Percentiles rank a stretch among this genome's conserved stretches.
These are phyloP conservation scores for Corchorus olitorius DNA, from an alignment of 345 rosid genomes.

Conservation along the genomic window DNA sequence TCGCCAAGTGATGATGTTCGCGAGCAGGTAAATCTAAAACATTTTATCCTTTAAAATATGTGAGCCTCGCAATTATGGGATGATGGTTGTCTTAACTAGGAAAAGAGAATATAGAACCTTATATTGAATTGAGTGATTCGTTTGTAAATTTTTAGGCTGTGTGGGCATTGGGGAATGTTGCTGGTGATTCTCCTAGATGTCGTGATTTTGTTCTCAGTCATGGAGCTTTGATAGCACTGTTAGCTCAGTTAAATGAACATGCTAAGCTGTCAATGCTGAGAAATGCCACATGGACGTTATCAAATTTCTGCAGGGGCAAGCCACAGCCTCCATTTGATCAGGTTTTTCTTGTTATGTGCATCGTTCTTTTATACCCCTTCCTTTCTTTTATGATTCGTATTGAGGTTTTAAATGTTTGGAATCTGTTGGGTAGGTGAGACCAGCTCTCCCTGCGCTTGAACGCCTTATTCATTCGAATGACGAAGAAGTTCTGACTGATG, in stretches of 20 bases:
- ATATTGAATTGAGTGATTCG: not conserved
- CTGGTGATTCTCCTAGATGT: slow-evolving; percentile 92
- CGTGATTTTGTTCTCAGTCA: slow-evolving; percentile 82
- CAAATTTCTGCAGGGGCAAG: slow-evolving; percentile 94
- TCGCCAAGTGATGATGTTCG: slow-evolving; percentile 91
- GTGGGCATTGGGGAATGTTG: slow-evolving; percentile 94
- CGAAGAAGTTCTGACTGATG: slow-evolving; percentile 96
- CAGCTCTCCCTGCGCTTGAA: slow-evolving; percentile 90
- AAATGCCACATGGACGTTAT: slow-evolving; percentile 97
- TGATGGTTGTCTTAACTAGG: not conserved
- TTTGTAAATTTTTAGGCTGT: slow-evolving; percentile 56
- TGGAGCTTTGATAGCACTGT: slow-evolving; percentile 74
- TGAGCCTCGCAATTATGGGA: not conserved
- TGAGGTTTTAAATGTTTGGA: slow-evolving; percentile 43
- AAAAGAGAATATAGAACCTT: not conserved
- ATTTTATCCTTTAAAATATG: not conserved
- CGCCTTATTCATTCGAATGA: slow-evolving; percentile 84
- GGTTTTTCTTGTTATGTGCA: slow-evolving; percentile 35
- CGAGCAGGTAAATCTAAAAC: slow-evolving; percentile 64
- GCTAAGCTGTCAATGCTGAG: slow-evolving; percentile 95
- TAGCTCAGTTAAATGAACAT: slow-evolving; percentile 73
- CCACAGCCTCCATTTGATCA: slow-evolving; percentile 91
- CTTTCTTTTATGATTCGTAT: not conserved
- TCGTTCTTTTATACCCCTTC: not conserved
- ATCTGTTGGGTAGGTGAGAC: slow-evolving; percentile 59